These are phyloP conservation scores for Globisporangium megalacanthum DNA, from an alignment of 352 stramenopile species.

Conservation along the genomic window DNA sequence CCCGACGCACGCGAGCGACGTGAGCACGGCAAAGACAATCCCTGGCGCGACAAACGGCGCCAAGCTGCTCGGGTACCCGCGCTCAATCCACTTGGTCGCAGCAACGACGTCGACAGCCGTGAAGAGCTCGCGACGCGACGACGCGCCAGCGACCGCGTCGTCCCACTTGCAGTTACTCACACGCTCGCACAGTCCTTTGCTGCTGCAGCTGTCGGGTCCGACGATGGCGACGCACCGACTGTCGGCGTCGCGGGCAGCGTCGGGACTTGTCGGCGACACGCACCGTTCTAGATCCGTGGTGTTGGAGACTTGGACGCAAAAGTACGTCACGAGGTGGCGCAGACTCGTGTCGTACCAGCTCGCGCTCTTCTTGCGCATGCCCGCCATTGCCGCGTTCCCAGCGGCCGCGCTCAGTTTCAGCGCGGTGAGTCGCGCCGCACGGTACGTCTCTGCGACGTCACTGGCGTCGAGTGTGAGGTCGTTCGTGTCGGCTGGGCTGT, in stretches of 20 bases:
- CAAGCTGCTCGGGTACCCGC: slow-evolving; percentile 61
- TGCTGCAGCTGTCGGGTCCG: slow-evolving; percentile 44
- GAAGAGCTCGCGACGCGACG: slow-evolving; percentile 47
- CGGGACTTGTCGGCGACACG: slow-evolving; percentile 34
- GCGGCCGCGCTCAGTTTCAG: slow-evolving; percentile 56
- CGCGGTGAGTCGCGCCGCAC: slow-evolving; percentile 57
- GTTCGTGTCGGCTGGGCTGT: slow-evolving; percentile 54
- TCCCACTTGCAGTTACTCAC: slow-evolving; percentile 83
- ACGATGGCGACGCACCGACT: slow-evolving; percentile 51
- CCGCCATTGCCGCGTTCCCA: slow-evolving; percentile 59
- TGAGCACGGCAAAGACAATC: slow-evolving; percentile 70
- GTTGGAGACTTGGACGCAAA: slow-evolving; percentile 53
- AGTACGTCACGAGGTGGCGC: slow-evolving; percentile 58
- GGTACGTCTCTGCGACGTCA: slow-evolving; percentile 54
- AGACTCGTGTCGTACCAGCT: slow-evolving; percentile 70
- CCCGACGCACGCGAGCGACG: slow-evolving; percentile 37
- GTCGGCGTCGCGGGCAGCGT: slow-evolving; percentile 43
- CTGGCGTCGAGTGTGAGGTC: slow-evolving; percentile 27
- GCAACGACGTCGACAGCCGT: slow-evolving; percentile 42
- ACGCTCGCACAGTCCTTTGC: slow-evolving; percentile 58
- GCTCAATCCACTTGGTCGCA: slow-evolving; percentile 60
- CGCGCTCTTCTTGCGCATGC: slow-evolving; percentile 62
- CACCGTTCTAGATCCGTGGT: slow-evolving; percentile 50
- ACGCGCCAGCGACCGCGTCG: slow-evolving; percentile 34
- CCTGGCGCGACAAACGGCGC: slow-evolving; percentile 63